Percentiles rank a stretch among this genome's conserved stretches.
Evolutionary conservation across 805 yeast species (phyloP).

Genomic region (Nematodospora valgi): DNA sequence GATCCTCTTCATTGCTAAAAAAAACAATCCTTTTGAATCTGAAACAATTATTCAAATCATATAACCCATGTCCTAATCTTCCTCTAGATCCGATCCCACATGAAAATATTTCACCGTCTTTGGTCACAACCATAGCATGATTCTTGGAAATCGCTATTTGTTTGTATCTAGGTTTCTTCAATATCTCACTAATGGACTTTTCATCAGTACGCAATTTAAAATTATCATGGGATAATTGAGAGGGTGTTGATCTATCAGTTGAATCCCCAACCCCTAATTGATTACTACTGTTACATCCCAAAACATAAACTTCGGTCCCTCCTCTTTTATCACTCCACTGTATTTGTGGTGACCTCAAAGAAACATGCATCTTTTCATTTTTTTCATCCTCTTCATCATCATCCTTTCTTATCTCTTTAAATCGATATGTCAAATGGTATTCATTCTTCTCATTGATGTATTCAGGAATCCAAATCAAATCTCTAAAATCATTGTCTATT

Average conservation of each 20-base stretch:
- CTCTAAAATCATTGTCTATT: conserved; percentile 44
- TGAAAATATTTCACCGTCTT: conserved; percentile 50
- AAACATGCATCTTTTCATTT: not conserved
- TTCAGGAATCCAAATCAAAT: conserved; percentile 41
- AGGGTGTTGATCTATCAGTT: conserved; percentile 41
- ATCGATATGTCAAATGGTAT: conserved; percentile 23
- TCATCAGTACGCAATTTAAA: conserved; percentile 15
- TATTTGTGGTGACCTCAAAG: conserved; percentile 4
- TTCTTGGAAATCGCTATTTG: conserved; percentile 56
- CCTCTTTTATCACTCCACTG: conserved; percentile 43
- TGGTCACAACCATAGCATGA: conserved; percentile 61
- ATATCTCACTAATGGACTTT: conserved; percentile 10
- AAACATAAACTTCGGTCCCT: conserved; percentile 56
- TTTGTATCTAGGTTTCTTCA: conserved; percentile 41
- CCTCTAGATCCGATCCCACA: conserved; percentile 73
- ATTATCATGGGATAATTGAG: conserved; percentile 30
- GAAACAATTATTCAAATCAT: conserved; percentile 36
- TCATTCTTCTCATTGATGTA: conserved; percentile 36
- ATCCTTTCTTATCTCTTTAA: conserved; percentile 5
- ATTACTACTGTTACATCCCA: conserved; percentile 62
- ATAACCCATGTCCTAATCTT: conserved; percentile 56
- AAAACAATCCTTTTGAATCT: conserved; percentile 39
- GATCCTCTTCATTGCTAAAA: conserved; percentile 19
- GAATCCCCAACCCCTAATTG: conserved; percentile 68
- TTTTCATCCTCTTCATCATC: not conserved